Evolutionary conservation across 1,284 basidiomycete species (phyloP), one percentile per base, ranked within the genome.

Genomic region (Phenoliferia sp.): DNA sequence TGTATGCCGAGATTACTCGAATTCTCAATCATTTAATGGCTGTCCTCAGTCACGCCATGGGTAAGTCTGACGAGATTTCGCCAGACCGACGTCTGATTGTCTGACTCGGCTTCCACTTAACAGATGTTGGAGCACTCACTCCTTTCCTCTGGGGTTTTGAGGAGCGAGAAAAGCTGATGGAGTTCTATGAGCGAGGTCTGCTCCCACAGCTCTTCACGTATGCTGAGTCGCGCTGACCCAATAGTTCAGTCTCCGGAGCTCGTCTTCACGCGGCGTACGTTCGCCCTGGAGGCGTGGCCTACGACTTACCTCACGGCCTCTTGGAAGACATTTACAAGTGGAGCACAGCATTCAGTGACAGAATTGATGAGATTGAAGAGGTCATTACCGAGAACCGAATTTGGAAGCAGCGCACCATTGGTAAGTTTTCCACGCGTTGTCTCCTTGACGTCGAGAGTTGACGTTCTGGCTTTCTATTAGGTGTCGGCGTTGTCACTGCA

Each of bases 61-160:
- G 75, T 75, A 44, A 17, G 26, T n/a, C 55, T 12, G 28, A 36
- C 10, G 55, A 28, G 9, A 1, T 35, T 29, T 59, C 9, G 28
- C 22, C 9, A 15, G 3, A 9, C 17, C 17, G 2, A 12, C 39
- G 39, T 52, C 48, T 22, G 48, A 26, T 19, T 52, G 17, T 19
- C 48, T 7, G 6, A 7, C 2, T 9, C 22, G 10, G 29, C 15
- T 29, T 2, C 59, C 19, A 54, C 59, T 59, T 26, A 50, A 9
- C 2, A 7, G 93, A 96, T 77, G 95, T 99, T 70, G 96, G 95
- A 78, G 95, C 93, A 70, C 85, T 99, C 9, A 99, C 96, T 2
- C 96, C 95, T 59, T 99, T 98, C 88, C 84, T 99, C 50, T 99
- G 94, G 94, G 96, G 94, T 77, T 98, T 99, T 84, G 95, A 99